These are phyloP conservation scores for Nicotiana rustica DNA, from an alignment of 305 asterid species.

Conservation along the genomic window DNA sequence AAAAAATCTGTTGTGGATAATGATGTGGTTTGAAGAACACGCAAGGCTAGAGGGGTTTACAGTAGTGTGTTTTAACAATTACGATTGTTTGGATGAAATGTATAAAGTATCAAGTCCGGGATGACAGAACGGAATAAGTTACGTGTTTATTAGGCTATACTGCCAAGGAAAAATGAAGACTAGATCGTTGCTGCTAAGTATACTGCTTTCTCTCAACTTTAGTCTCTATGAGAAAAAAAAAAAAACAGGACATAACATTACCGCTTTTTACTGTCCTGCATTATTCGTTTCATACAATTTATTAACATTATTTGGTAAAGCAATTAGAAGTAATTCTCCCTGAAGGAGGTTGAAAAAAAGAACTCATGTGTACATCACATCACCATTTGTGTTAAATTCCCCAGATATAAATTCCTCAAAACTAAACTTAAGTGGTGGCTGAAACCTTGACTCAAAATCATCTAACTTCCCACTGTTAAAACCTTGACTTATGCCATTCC, in stretches of 20 bases:
- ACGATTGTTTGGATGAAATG: no score
- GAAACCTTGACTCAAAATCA: neutral
- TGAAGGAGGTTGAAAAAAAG: neutral
- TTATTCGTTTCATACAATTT: neutral
- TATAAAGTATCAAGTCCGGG: no score
- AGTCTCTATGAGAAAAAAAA: neutral
- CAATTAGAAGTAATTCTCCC: neutral
- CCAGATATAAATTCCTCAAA: slow-evolving; percentile 4
- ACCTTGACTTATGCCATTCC: neutral
- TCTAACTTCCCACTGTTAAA: neutral
- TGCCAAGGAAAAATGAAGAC: no score
- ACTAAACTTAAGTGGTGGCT: slow-evolving; percentile 4
- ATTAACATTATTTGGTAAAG: neutral
- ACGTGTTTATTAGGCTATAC: no score
- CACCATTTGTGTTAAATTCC: neutral
- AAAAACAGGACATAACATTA: neutral
- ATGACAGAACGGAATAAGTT: no score
- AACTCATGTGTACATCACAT: neutral
- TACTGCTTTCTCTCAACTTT: neutral
- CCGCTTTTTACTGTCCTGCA: neutral
- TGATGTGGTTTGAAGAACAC: no score
- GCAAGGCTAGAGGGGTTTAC: no score
- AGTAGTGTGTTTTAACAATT: no score
- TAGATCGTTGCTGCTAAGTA: neutral
- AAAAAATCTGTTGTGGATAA: no score